phyloP scores from a whole-genome alignment of 768 basidiomycete species.

The Rhizopogon vesiculosus region DNA sequence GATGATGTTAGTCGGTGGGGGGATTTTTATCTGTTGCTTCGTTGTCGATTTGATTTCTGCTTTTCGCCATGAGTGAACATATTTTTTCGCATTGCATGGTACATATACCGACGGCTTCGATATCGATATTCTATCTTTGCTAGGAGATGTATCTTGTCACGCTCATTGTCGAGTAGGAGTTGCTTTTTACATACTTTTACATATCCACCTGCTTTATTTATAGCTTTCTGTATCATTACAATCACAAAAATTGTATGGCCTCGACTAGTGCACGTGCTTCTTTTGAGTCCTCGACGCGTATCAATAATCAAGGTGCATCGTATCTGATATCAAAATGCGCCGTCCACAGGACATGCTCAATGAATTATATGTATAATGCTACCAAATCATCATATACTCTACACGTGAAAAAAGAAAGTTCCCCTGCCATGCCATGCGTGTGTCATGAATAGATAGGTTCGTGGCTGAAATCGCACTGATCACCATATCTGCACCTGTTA shows the following conservation, averaged over 20 bases:
- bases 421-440: not conserved
- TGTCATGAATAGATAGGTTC: slow-evolving; percentile 37
- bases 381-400: not conserved
- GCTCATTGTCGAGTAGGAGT: slow-evolving; percentile 3
- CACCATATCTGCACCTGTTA: slow-evolving; percentile 84
- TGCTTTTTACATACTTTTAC: slow-evolving; percentile 9
- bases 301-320: too few relatives aligned
- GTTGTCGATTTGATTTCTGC: not conserved
- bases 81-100: slow-evolving; percentile 9
- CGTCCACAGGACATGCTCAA: not conserved
- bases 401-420: too few relatives aligned
- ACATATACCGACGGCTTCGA: not conserved
- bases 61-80: not conserved
- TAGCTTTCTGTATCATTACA: slow-evolving; percentile 31
- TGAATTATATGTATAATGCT: not conserved
- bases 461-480: slow-evolving; percentile 84
- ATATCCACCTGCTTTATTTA: slow-evolving; percentile 30
- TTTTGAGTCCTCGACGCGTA: not conserved
- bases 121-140: slow-evolving; percentile 22
- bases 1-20: slow-evolving; percentile 16
- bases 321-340: not conserved
- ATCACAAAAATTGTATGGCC: slow-evolving; percentile 6
- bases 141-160: slow-evolving; percentile 20
- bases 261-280: not conserved
- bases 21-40: slow-evolving; percentile 11